Percentiles rank a stretch among this genome's conserved stretches.
Conservation (phyloP, 768 basidiomycete species). For the Auricularia sp. region DNA sequence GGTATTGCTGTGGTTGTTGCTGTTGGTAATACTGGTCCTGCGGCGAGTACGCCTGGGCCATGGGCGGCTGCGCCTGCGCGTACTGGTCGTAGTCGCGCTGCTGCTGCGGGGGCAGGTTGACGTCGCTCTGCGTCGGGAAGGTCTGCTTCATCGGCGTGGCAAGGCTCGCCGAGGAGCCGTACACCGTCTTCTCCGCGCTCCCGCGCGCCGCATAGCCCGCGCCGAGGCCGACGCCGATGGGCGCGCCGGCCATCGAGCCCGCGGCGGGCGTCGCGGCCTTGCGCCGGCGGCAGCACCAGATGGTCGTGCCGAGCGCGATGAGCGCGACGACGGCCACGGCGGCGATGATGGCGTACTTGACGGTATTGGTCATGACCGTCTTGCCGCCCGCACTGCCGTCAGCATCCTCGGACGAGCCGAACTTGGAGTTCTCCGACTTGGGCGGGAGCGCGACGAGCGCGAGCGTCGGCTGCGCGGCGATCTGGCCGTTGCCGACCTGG, state of each 20-base stretch:
- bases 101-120: background rate
- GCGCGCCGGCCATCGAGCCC: no score
- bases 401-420: background rate
- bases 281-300: background rate
- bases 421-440: background rate
- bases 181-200: background rate
- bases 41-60: background rate
- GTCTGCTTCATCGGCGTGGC: background rate
- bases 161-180: background rate
- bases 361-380: background rate
- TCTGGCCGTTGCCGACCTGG: slow-evolving; percentile 64
- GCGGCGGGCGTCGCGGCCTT: background rate
- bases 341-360: slow-evolving; percentile 5
- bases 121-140: background rate
- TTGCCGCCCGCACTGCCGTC: background rate
- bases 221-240: no score
- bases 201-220: background rate
- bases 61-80: background rate
- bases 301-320: background rate
- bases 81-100: background rate
- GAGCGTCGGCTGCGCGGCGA: slow-evolving; percentile 44
- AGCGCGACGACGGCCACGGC: slow-evolving; percentile 3
- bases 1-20: background rate
- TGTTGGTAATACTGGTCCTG: background rate
- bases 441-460: slow-evolving; percentile 19